A percentile compares a stretch with the other conserved stretches of the same genome.
Conservation (phyloP, 257 asterid genomes). For the Ligustrum vulgare region DNA sequence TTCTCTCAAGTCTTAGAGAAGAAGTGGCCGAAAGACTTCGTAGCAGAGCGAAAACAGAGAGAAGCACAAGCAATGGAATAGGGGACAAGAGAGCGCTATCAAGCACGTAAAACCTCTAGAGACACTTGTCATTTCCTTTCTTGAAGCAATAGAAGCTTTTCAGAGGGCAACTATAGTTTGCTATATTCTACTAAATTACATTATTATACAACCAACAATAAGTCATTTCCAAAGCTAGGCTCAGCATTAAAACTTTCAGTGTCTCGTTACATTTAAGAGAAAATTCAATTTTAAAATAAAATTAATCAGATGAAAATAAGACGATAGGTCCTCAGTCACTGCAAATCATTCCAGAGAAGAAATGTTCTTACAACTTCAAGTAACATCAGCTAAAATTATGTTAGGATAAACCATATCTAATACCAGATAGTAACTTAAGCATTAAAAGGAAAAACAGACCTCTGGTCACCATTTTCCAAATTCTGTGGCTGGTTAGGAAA, state of each 20-base stretch:
- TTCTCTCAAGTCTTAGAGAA: neutral
- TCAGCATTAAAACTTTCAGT: too few species aligned
- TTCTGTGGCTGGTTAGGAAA: constrained; percentile 62
- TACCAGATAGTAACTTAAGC: constrained; percentile 7
- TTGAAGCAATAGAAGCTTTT: neutral
- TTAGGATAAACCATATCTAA: neutral
- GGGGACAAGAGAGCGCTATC: neutral
- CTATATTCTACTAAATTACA: neutral
- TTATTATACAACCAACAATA: neutral
- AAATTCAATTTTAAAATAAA: neutral
- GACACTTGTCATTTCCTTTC: neutral
- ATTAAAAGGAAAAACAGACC: constrained; percentile 38
- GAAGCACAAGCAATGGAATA: neutral
- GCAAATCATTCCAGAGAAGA: neutral
- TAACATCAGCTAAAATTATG: neutral
- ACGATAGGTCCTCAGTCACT: neutral
- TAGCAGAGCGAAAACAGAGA: constrained; percentile 12
- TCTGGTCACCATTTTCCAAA: constrained; percentile 59
- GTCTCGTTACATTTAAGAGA: too few species aligned
- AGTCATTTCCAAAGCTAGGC: neutral
- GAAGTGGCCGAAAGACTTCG: neutral
- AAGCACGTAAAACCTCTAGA: neutral
- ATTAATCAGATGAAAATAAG: neutral
- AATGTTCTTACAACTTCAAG: constrained; percentile 1
- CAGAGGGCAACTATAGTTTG: neutral